Evolutionary conservation across 352 stramenopile genomes (phyloP).

Genomic region (Phytopythium mirpurense): DNA sequence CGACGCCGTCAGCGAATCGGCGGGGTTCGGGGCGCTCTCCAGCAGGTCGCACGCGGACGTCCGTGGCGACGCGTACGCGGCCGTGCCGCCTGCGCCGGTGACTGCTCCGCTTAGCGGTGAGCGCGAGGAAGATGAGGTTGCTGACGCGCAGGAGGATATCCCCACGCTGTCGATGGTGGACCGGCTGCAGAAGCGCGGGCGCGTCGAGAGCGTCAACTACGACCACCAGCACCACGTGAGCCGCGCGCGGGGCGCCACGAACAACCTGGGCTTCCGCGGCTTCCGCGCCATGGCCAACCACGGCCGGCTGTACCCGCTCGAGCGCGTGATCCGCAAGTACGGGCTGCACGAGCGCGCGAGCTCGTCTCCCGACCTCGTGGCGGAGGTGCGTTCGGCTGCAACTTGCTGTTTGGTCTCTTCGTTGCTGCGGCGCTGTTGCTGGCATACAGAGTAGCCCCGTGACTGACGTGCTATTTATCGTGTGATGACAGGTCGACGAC

Average conservation of each 20-base stretch:
- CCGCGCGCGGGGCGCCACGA: constrained; percentile 1
- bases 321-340: constrained; percentile 7
- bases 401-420: too few species aligned
- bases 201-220: constrained; percentile 59
- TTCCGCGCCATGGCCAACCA: constrained; percentile 4
- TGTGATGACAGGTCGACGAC: constrained; percentile 26
- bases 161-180: constrained; percentile 25
- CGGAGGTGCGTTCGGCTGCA: constrained; percentile 6
- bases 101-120: not conserved
- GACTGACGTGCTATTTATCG: not conserved
- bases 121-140: not conserved
- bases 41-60: not conserved
- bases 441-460: too few species aligned
- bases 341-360: constrained; percentile 10
- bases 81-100: not conserved
- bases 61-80: not conserved
- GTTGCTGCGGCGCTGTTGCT: too few species aligned
- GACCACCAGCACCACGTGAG: constrained; percentile 13
- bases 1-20: not conserved
- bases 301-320: not conserved
- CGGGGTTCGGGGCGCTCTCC: not conserved
- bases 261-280: constrained; percentile 4
- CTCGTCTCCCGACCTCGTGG: constrained; percentile 8
- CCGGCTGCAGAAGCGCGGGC: constrained; percentile 51
- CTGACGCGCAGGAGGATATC: not conserved